phyloP scores from a whole-genome alignment of 2,329 filamentous ascomycete species.

The Macrophomina pseudophaseolina region DNA sequence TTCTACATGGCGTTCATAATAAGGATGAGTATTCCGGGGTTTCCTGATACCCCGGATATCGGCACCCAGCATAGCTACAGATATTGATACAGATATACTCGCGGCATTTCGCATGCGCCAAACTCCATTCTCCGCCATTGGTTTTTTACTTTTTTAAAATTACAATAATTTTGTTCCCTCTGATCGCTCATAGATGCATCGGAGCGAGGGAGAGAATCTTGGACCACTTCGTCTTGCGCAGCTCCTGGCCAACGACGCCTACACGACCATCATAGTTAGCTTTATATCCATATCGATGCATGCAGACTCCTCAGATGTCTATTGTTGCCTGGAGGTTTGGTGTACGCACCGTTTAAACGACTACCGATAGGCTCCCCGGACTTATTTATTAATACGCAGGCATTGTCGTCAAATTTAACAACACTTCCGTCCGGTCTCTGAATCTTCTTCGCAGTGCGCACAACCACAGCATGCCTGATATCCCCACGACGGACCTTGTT shows the following conservation, averaged over 20 bases:
- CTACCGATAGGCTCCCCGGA: constrained; percentile 93
- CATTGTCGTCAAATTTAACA: constrained; percentile 96
- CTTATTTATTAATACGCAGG: constrained; percentile 97
- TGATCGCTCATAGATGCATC: constrained; percentile 66
- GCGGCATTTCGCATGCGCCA: constrained; percentile 3
- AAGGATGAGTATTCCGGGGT: constrained; percentile 8
- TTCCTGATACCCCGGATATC: constrained; percentile 21
- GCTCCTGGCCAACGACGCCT: constrained; percentile 86
- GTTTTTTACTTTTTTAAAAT: background rate
- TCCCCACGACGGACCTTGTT: constrained; percentile 97
- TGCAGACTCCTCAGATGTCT: too few species aligned
- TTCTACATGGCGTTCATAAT: constrained; percentile 24
- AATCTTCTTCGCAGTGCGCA: constrained; percentile 86
- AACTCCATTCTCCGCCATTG: constrained; percentile 1
- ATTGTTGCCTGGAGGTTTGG: background rate
- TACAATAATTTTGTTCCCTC: constrained; percentile 21
- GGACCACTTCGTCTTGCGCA: constrained; percentile 93
- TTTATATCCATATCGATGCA: too few species aligned
- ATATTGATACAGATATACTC: constrained; percentile 11
- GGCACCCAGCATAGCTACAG: constrained; percentile 20
- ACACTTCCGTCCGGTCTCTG: constrained; percentile 88
- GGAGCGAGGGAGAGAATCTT: constrained; percentile 97
- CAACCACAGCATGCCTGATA: constrained; percentile 93
- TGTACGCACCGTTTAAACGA: constrained; percentile 72
- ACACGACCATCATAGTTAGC: constrained; percentile 34